A percentile compares a stretch with the other conserved stretches of the same genome.
These are phyloP conservation scores for Lizonia empirigonia DNA, from an alignment of 2,329 filamentous ascomycete species.

Conservation along the genomic window DNA sequence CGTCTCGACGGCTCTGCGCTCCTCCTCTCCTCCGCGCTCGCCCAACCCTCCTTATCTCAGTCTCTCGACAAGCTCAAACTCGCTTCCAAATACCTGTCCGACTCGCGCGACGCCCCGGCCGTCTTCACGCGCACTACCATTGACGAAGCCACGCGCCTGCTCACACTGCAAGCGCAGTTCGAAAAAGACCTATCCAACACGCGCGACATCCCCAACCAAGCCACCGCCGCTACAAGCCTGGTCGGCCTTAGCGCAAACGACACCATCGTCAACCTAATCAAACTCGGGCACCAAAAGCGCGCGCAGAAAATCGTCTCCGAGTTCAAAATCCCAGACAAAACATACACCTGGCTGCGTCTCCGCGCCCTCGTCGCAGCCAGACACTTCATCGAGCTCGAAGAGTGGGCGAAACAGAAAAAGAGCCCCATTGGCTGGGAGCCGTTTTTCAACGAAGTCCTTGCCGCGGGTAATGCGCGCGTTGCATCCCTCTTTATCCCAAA, in stretches of 20 bases:
- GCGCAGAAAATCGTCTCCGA: slow-evolving; percentile 84
- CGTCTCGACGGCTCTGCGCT: slow-evolving; percentile 86
- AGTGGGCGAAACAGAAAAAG: slow-evolving; percentile 76
- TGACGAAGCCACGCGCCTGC: slow-evolving; percentile 77
- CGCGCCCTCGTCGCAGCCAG: slow-evolving; percentile 87
- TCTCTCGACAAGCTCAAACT: slow-evolving; percentile 87
- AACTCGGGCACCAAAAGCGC: slow-evolving; percentile 79
- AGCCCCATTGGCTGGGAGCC: slow-evolving; percentile 98
- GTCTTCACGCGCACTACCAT: slow-evolving; percentile 74
- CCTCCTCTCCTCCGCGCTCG: slow-evolving; percentile 81
- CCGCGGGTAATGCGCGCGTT: slow-evolving; percentile 86
- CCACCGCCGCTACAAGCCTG: slow-evolving; percentile 60
- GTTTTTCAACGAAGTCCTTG: slow-evolving; percentile 87
- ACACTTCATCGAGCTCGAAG: slow-evolving; percentile 92
- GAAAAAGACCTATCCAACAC: slow-evolving; percentile 76
- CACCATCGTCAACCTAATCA: slow-evolving; percentile 87
- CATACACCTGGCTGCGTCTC: slow-evolving; percentile 84
- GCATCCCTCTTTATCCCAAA: slow-evolving; percentile 87
- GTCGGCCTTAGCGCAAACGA: slow-evolving; percentile 87
- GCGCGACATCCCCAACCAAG: slow-evolving; percentile 48
- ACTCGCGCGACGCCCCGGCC: slow-evolving; percentile 76
- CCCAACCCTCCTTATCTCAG: slow-evolving; percentile 70
- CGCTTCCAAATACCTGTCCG: slow-evolving; percentile 79
- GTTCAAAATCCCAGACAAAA: slow-evolving; percentile 91
- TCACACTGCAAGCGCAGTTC: slow-evolving; percentile 85